Evolutionary conservation across 495 filamentous ascomycete genomes (phyloP).

Genomic region (Aspergillus taichungensis): DNA sequence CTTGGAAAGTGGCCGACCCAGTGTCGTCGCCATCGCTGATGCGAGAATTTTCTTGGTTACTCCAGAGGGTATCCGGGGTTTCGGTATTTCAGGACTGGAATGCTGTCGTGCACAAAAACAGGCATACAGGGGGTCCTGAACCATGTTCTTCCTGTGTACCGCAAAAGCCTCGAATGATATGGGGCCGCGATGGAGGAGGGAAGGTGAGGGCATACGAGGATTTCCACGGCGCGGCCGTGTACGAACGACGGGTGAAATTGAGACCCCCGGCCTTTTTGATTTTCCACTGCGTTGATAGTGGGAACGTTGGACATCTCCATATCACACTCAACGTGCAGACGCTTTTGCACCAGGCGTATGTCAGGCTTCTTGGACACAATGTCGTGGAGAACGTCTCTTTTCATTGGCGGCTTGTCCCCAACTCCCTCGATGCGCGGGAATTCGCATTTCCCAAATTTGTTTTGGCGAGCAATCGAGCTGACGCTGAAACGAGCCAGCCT

Average conservation of each 20-base stretch:
- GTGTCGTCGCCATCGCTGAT: slow-evolving; percentile 14
- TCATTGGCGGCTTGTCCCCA: slow-evolving; percentile 45
- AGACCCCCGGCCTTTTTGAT: slow-evolving; percentile 40
- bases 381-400: slow-evolving; percentile 13
- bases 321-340: slow-evolving; percentile 48
- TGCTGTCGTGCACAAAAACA: background rate
- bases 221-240: slow-evolving; percentile 31
- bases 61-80: slow-evolving; percentile 16
- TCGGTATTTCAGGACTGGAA: slow-evolving; percentile 20
- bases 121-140: background rate
- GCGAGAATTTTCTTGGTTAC: slow-evolving; percentile 22
- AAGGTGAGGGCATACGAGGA: slow-evolving; percentile 37
- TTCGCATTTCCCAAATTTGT: slow-evolving; percentile 25
- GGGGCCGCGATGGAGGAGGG: slow-evolving; percentile 20
- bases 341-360: slow-evolving; percentile 46
- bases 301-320: slow-evolving; percentile 22
- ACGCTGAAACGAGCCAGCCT: slow-evolving; percentile 26
- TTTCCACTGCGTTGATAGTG: slow-evolving; percentile 24
- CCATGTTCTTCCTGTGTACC: slow-evolving; percentile 37
- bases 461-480: slow-evolving; percentile 36
- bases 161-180: slow-evolving; percentile 27
- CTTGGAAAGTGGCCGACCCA: slow-evolving; percentile 17
- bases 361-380: slow-evolving; percentile 20
- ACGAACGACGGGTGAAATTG: slow-evolving; percentile 40
- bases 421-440: slow-evolving; percentile 29